Base-by-base conservation (phyloP, 768 basidiomycete genomes). In the Tricholoma saponaceum region DNA sequence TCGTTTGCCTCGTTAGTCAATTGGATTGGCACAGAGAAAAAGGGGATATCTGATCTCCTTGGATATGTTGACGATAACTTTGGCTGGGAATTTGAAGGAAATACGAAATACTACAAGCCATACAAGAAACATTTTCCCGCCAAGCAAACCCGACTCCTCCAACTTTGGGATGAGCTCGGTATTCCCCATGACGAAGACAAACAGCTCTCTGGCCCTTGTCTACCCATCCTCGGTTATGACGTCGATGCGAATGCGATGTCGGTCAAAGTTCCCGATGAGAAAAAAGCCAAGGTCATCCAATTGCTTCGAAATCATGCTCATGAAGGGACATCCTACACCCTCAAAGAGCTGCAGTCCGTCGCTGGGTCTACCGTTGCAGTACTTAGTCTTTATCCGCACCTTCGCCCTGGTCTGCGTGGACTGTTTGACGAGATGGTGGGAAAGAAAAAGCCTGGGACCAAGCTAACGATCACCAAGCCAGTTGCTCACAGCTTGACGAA, bases 401-500 rank as follows among this genome's bases (percentile, higher is more conserved):
- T 44, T 20, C 43, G 6, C 9, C 18, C 43, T 20, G 43, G 43
- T 20, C 20, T 44, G 2, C 20, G 18, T 44, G 20, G 20, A 10
- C 43, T 44, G 1, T 44, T 44, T 22, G 43, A 44, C 43, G 20
- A 22, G 18, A 44, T 44, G 43, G 20, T 7, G 22, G 43, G 43
- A 20, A 44, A 44, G 20, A 20, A 44, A 8, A 5, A 20, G 22
- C 6, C 7, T 5, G 9, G 18, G 7, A 22, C 20, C 8, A 44
- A 22, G 43, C 43, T 44, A 5, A 22, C 1, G 7, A 6, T 44
- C 20, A 58, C 57, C 25, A 52, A 58, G 49, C 58, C 61, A 56
- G 55, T 62, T 49, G 60, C 60, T 58, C 60, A 58, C 58, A 55
- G 43, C 55, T 57, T 61, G 54, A 56, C 50, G 50, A 51, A 51